phyloP scores from a whole-genome alignment of 2,329 filamentous ascomycete genomes.

The Aspergillus vadensis region DNA sequence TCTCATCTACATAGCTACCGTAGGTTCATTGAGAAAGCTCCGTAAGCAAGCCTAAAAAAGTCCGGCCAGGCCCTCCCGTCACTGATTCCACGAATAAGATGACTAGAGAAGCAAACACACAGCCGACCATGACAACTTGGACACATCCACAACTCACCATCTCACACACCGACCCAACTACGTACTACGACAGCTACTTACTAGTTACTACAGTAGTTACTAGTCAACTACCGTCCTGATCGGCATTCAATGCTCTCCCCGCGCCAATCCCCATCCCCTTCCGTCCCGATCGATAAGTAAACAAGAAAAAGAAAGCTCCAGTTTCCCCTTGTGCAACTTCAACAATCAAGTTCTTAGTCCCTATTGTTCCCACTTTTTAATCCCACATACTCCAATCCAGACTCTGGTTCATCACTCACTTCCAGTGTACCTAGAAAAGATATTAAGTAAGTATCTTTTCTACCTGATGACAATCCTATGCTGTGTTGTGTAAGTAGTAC shows the following conservation, averaged over 20 bases:
- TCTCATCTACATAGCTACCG: not conserved
- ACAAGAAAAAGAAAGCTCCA: not conserved
- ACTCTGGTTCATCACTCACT: not conserved
- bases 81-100: not conserved
- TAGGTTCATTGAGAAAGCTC: not conserved
- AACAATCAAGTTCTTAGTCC: not conserved
- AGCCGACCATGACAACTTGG: not conserved
- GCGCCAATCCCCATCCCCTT: not conserved
- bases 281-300: not conserved
- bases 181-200: not conserved
- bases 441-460: not conserved
- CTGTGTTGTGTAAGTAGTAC: too few relatives aligned
- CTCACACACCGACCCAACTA: not conserved
- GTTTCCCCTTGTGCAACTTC: not conserved
- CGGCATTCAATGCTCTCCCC: not conserved
- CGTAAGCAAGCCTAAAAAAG: not conserved
- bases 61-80: not conserved
- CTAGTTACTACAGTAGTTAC: not conserved
- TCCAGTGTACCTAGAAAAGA: not conserved
- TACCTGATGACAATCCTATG: not conserved
- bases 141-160: not conserved
- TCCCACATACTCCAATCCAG: not conserved
- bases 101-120: not conserved
- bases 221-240: not conserved
- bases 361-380: not conserved